phyloP scores from a whole-genome alignment of 2,329 filamentous ascomycete genomes.

The Aspergillus niger region DNA sequence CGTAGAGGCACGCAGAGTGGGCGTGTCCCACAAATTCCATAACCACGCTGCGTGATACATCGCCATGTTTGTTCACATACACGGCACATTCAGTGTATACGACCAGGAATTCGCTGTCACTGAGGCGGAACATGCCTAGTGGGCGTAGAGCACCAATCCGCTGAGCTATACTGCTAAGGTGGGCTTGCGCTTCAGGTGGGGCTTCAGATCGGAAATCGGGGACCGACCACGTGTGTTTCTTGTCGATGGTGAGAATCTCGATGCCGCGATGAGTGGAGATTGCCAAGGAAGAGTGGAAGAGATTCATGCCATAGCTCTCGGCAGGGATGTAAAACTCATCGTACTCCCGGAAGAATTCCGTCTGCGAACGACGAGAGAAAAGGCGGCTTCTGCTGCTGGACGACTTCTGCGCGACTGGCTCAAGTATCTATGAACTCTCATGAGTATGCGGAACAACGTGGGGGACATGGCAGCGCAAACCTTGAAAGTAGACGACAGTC shows the following conservation, averaged over 20 bases:
- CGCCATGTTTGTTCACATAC: constrained; percentile 97
- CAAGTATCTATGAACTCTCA: constrained; percentile 58
- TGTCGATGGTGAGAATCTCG: constrained; percentile 94
- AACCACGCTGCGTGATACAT: constrained; percentile 88
- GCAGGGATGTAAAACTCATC: constrained; percentile 98
- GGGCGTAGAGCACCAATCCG: constrained; percentile 82
- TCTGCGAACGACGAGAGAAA: constrained; percentile 69
- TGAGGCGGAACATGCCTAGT: constrained; percentile 94
- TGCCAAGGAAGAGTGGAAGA: constrained; percentile 92
- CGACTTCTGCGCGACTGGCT: constrained; percentile 92
- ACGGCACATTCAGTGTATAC: constrained; percentile 96
- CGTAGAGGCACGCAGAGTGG: constrained; percentile 81
- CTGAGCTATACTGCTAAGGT: constrained; percentile 80
- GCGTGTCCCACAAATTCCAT: constrained; percentile 99
- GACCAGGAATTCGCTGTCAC: constrained; percentile 87
- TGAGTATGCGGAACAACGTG: neutral
- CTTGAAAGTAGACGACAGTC: constrained; percentile 88
- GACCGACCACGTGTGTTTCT: constrained; percentile 92
- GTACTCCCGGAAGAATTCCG: constrained; percentile 96
- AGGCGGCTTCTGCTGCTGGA: constrained; percentile 77
- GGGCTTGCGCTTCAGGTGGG: constrained; percentile 58
- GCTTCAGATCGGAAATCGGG: constrained; percentile 72
- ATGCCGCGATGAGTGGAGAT: constrained; percentile 90
- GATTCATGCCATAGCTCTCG: constrained; percentile 91
- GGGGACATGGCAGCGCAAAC: constrained; percentile 26